Evolutionary conservation across 495 filamentous ascomycete species (phyloP).

Genomic region (Hypoxylon subgilvum): DNA sequence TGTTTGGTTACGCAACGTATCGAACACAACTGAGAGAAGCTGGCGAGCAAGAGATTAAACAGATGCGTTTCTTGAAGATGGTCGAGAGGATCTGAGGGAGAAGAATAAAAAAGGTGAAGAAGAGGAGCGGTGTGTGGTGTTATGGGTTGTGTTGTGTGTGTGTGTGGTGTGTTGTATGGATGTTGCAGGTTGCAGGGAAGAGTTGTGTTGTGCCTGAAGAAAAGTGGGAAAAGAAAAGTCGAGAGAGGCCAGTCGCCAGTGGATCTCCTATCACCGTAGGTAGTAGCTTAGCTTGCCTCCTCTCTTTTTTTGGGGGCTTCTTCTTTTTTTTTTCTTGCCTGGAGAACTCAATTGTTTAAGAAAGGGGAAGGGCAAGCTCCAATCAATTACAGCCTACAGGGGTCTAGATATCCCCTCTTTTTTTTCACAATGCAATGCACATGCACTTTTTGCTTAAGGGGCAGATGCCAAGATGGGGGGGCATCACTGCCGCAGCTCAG

Average conservation of each 20-base stretch:
- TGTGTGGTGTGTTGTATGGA: too few species aligned
- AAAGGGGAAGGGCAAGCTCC: conserved; percentile 32
- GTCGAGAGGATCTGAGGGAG: conserved; percentile 37
- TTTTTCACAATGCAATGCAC: too few species aligned
- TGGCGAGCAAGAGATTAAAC: conserved; percentile 38
- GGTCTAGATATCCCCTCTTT: conserved; percentile 19
- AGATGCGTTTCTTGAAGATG: conserved; percentile 37
- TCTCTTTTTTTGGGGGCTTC: too few species aligned
- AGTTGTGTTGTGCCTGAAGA: conserved; percentile 37
- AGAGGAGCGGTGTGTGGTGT: conserved; percentile 44
- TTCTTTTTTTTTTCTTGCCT: too few species aligned
- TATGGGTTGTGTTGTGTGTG: too few species aligned
- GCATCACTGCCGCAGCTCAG: too few species aligned
- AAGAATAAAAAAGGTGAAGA: conserved; percentile 27
- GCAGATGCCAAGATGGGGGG: too few species aligned
- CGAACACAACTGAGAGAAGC: conserved; percentile 33
- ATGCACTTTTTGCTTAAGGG: conserved; percentile 7
- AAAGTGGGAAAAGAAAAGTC: conserved; percentile 13
- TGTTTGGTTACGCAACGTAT: conserved; percentile 38
- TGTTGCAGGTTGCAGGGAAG: conserved; percentile 23
- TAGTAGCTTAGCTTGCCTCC: too few species aligned
- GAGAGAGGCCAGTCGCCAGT: conserved; percentile 33
- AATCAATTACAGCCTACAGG: conserved; percentile 12
- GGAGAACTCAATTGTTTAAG: too few species aligned
- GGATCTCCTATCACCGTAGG: too few species aligned